Conservation (phyloP, 441 rosid species). For the Adansonia grandidieri region DNA sequence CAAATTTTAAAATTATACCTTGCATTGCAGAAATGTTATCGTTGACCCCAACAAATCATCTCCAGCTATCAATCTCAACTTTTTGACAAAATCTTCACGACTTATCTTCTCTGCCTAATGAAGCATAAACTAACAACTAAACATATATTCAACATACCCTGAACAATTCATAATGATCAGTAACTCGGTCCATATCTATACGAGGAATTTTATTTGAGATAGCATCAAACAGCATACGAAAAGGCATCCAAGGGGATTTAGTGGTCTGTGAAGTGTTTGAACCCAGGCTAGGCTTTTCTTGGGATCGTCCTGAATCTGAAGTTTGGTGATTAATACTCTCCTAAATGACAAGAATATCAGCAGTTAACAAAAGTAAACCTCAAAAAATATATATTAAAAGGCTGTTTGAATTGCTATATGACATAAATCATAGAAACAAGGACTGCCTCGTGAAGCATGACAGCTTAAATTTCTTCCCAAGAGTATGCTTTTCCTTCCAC, state of each 20-base stretch:
- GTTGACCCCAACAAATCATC: slow-evolving; percentile 80
- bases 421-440: not conserved
- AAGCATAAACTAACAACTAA: not conserved
- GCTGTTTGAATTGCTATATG: not conserved
- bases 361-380: slow-evolving; percentile 7
- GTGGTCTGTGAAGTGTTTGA: slow-evolving; percentile 65
- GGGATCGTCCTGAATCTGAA: slow-evolving; percentile 44
- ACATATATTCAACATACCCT: slow-evolving; percentile 50
- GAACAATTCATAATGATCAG: slow-evolving; percentile 57
- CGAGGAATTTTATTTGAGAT: slow-evolving; percentile 66
- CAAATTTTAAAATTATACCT: slow-evolving; percentile 46
- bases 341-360: slow-evolving; percentile 33
- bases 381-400: not conserved
- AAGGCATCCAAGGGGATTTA: slow-evolving; percentile 97
- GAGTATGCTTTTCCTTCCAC: not conserved
- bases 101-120: slow-evolving; percentile 67
- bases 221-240: slow-evolving; percentile 80
- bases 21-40: slow-evolving; percentile 71
- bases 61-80: slow-evolving; percentile 70
- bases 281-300: slow-evolving; percentile 54
- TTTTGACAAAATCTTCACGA: slow-evolving; percentile 73
- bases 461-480: not conserved
- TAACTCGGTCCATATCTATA: slow-evolving; percentile 59
- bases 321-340: slow-evolving; percentile 37
- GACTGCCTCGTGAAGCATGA: not conserved